Base-by-base conservation (phyloP, 148 eudicot species). In the Oxyria digyna region DNA sequence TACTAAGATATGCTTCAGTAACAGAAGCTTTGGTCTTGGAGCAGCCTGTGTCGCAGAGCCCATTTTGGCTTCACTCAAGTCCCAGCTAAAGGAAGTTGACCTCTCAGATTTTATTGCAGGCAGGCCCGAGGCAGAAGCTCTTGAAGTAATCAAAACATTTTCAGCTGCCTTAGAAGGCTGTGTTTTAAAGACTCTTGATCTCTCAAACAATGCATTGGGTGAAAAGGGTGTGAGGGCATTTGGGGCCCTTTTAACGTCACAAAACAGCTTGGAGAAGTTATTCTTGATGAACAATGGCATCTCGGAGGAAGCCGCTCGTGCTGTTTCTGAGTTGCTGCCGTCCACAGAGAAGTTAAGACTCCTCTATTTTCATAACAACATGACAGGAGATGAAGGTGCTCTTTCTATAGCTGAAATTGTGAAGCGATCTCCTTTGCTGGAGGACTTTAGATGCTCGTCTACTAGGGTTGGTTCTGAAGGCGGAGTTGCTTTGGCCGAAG, bases 371-470 rank as follows among this genome's bases (percentile, higher is more conserved):
- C 91, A 86, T 31, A 84, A 86, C 57, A 86, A 84, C 32, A 86
- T 86, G 87, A 84, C 91, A 5, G 87, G 91, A 40, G 87, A 86
- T 80, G 85, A 81, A 74, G 90, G 87, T 52, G 90, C 87, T 26
- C 35, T 70, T 54, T 80, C 85, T 57, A 86, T 86, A 49, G 76
- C 90, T n/a, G 75, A 86, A 50, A 57, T 86, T 27, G 78, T 83
- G 26, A 78, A 69, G 71, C 70, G 74, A 67, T 77, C 85, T 42
- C 91, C 85, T n/a, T 42, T 71, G 3, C 35, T 84, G 70, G 87
- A 86, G 64, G 85, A 83, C 73, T 86, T 86, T 67, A 74, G 84
- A 17, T 86, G 84, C 76, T 84, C 91, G 20, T 84, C 91, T 40
- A 84, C 88, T 14, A 68, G 88, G 75, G 82, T 87, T n/a, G 86